Evolutionary conservation across 179 eudicot species (phyloP).

Genomic region (Silene coronaria): DNA sequence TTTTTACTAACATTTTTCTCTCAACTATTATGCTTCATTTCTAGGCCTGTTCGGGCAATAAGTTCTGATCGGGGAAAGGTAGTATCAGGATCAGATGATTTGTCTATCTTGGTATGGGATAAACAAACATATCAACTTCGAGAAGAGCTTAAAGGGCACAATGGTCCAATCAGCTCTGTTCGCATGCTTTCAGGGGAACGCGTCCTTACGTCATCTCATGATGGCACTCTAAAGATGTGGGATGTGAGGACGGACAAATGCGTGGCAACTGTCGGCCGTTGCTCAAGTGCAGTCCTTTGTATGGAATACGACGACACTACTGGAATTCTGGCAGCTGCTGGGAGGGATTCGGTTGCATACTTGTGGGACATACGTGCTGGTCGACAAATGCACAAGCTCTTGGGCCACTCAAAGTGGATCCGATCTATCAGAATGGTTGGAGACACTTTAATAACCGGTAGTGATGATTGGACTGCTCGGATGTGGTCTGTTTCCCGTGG

Average conservation of each 20-base stretch:
- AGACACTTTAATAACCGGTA: constrained; percentile 81
- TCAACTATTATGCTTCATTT: neutral
- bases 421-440: constrained; percentile 90
- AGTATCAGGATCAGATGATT: constrained; percentile 92
- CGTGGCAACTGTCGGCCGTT: constrained; percentile 92
- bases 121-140: constrained; percentile 80
- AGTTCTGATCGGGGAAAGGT: constrained; percentile 87
- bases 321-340: constrained; percentile 82
- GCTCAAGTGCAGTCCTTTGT: constrained; percentile 78
- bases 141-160: constrained; percentile 92
- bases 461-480: constrained; percentile 99
- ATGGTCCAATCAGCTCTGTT: constrained; percentile 64
- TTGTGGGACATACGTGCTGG: constrained; percentile 98
- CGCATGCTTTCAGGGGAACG: constrained; percentile 97
- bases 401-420: constrained; percentile 88
- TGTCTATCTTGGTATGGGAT: constrained; percentile 92
- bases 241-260: constrained; percentile 94
- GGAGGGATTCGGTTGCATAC: constrained; percentile 70
- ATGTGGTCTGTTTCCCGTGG: constrained; percentile 96
- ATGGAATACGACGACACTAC: constrained; percentile 87
- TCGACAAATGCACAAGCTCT: constrained; percentile 80
- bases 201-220: constrained; percentile 81
- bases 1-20: no score
- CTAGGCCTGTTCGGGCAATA: constrained; percentile 70
- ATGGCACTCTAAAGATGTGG: constrained; percentile 97